Percentiles rank a stretch among this genome's conserved stretches.
phyloP scores from a whole-genome alignment of 192 early-diverging fungal genomes.

The Powellomyces hirtus region DNA sequence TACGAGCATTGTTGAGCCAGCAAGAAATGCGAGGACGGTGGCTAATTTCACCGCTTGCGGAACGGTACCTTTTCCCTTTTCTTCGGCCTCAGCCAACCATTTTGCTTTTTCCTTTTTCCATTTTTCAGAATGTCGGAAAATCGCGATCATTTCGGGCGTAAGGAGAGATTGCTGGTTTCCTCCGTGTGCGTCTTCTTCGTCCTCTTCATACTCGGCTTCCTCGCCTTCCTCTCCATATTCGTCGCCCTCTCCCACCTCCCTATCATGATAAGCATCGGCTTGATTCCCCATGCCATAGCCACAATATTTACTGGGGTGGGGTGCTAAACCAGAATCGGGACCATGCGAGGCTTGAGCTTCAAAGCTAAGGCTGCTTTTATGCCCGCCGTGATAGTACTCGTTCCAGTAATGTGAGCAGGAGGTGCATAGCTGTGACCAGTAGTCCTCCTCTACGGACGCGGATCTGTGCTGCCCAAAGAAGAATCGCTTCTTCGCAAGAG shows the following conservation, averaged over 20 bases:
- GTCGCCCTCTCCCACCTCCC: background rate
- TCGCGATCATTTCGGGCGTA: constrained; percentile 17
- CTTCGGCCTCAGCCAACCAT: background rate
- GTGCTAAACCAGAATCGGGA: no score
- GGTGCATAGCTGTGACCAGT: background rate
- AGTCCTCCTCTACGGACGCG: background rate
- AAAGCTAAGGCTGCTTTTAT: background rate
- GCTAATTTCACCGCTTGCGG: no score
- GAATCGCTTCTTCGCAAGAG: background rate
- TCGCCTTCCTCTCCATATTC: background rate
- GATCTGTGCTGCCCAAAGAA: background rate
- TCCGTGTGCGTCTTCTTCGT: constrained; percentile 1
- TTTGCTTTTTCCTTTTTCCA: constrained; percentile 3
- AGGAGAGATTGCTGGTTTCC: background rate
- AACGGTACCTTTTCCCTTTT: constrained; percentile 1
- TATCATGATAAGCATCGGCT: background rate
- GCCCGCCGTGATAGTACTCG: background rate
- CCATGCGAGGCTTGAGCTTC: background rate
- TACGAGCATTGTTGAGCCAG: no score
- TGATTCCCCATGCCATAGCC: background rate
- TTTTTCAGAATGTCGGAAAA: constrained; percentile 11
- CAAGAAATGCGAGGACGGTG: no score
- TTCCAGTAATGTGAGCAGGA: background rate
- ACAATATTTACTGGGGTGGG: background rate
- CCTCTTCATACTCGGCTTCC: background rate